Percentiles rank a stretch among this genome's conserved stretches.
phyloP scores from a whole-genome alignment of 306 rosid genomes.

The Potentilla sterilis region DNA sequence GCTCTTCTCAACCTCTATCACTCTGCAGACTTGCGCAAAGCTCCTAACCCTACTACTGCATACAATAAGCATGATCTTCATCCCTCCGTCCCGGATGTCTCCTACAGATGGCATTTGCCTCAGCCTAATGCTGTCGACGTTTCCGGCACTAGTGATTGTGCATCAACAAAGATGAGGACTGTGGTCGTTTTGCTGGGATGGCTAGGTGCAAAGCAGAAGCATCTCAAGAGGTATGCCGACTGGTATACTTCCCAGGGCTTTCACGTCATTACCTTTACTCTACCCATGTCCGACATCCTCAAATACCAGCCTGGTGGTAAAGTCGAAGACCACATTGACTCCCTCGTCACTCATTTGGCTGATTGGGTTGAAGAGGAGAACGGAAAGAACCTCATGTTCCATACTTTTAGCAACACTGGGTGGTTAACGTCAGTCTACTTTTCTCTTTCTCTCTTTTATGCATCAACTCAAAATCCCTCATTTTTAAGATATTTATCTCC shows the following conservation, averaged over 20 bases:
- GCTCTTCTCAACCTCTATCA: slow-evolving; percentile 48
- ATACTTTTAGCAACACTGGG: slow-evolving; percentile 98
- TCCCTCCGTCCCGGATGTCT: slow-evolving; percentile 49
- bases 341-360: slow-evolving; percentile 79
- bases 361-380: slow-evolving; percentile 92
- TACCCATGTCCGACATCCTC: slow-evolving; percentile 83
- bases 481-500: slow-evolving; percentile 1
- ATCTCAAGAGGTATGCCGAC: slow-evolving; percentile 81
- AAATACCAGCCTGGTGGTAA: slow-evolving; percentile 77
- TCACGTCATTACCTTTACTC: slow-evolving; percentile 86
- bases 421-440: slow-evolving; percentile 77
- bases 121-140: slow-evolving; percentile 43
- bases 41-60: slow-evolving; percentile 38
- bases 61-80: slow-evolving; percentile 15
- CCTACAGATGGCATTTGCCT: slow-evolving; percentile 95
- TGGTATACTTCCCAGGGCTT: slow-evolving; percentile 91
- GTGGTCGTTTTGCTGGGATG: slow-evolving; percentile 95
- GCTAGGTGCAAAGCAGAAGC: slow-evolving; percentile 97
- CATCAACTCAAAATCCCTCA: not conserved
- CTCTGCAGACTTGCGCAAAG: slow-evolving; percentile 56
- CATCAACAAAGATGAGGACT: slow-evolving; percentile 59
- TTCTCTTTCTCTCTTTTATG: not conserved
- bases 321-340: slow-evolving; percentile 68
- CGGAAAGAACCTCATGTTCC: slow-evolving; percentile 80
- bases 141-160: slow-evolving; percentile 43